Evolutionary conservation across 2,329 filamentous ascomycete genomes (phyloP).

Genomic region (Botrytis fabae): DNA sequence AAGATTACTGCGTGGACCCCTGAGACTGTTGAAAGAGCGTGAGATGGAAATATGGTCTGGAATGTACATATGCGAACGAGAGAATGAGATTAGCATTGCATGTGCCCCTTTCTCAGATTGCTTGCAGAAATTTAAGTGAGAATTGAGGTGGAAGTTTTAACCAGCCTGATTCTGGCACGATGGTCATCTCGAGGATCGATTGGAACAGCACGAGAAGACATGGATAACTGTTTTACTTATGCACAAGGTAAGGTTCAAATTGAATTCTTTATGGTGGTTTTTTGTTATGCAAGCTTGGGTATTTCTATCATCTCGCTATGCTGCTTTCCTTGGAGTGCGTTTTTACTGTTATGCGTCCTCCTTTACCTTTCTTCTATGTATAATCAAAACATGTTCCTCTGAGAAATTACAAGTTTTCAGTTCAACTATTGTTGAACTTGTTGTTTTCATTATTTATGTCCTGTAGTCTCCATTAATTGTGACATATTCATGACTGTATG

Average conservation of each 20-base stretch:
- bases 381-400: background rate
- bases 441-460: constrained; percentile 46
- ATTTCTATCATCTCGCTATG: constrained; percentile 11
- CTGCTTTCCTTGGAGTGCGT: background rate
- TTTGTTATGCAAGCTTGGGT: constrained; percentile 10
- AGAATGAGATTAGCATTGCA: constrained; percentile 21
- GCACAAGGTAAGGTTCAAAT: background rate
- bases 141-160: background rate
- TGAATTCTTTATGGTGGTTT: background rate
- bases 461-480: constrained; percentile 68
- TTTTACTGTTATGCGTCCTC: background rate
- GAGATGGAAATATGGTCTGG: constrained; percentile 16
- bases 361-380: background rate
- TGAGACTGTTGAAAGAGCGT: constrained; percentile 37
- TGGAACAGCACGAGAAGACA: background rate
- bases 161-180: background rate
- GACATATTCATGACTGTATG: constrained; percentile 62
- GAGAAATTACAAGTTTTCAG: background rate
- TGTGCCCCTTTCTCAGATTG: background rate
- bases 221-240: background rate
- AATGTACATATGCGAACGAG: constrained; percentile 35
- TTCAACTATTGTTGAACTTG: background rate
- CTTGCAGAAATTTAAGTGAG: background rate
- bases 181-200: background rate
- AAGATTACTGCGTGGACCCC: constrained; percentile 58